Evolutionary conservation across 2,329 filamentous ascomycete genomes (phyloP).

Genomic region (Hypoxylon sp.): DNA sequence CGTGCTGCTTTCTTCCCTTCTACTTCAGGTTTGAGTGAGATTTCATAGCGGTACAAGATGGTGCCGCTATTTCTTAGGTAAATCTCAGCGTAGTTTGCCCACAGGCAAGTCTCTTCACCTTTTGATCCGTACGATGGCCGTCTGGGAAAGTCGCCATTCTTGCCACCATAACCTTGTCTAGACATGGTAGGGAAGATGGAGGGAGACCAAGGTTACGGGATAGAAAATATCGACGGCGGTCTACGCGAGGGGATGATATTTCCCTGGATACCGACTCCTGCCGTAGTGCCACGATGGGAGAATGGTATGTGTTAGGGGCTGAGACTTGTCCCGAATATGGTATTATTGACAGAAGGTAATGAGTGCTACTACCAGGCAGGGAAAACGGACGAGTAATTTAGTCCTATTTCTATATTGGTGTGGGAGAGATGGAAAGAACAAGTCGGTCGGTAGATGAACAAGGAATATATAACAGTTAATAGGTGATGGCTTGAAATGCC

Average conservation of each 20-base stretch:
- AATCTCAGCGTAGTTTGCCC: slow-evolving; percentile 4
- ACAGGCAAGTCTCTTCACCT: neutral
- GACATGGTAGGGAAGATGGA: neutral
- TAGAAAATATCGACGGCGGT: neutral
- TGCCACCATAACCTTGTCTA: neutral
- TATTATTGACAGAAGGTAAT: neutral
- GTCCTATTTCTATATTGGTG: neutral
- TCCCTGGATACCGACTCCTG: neutral
- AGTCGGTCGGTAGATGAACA: neutral
- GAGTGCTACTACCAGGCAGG: neutral
- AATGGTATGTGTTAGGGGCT: neutral
- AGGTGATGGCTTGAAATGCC: neutral
- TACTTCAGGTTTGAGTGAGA: neutral
- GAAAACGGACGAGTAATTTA: neutral
- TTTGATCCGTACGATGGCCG: neutral
- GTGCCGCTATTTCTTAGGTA: neutral
- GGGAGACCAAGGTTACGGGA: neutral
- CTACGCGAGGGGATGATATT: neutral
- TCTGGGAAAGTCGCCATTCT: neutral
- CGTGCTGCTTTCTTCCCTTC: neutral
- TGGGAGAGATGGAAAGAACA: neutral
- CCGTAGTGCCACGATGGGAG: neutral
- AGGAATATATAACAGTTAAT: neutral
- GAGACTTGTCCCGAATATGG: neutral
- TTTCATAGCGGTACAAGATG: neutral